phyloP scores from a whole-genome alignment of 495 filamentous ascomycete species.

The Penicillium canescens region DNA sequence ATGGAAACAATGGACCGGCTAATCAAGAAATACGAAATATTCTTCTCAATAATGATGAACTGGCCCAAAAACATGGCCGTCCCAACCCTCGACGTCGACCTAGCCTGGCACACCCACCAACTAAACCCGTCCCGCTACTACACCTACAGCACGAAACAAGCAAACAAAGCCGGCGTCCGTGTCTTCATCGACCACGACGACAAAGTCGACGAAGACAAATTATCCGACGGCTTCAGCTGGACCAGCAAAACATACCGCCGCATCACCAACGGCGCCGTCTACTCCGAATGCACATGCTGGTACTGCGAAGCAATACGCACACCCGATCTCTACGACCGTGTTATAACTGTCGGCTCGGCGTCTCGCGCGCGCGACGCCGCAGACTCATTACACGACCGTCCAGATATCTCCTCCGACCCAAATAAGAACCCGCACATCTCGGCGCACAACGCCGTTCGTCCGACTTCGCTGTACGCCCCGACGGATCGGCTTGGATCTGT shows the following conservation, averaged over 20 bases:
- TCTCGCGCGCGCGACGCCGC: constrained; percentile 38
- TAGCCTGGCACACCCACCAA: constrained; percentile 72
- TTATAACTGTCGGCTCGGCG: constrained; percentile 29
- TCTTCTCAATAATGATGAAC: constrained; percentile 60
- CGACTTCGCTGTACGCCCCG: constrained; percentile 11
- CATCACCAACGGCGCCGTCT: constrained; percentile 56
- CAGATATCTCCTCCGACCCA: constrained; percentile 54
- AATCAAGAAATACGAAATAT: constrained; percentile 68
- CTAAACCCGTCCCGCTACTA: constrained; percentile 65
- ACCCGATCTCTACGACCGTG: constrained; percentile 49
- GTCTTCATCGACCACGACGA: constrained; percentile 81
- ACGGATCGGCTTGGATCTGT: constrained; percentile 7
- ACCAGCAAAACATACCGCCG: constrained; percentile 72
- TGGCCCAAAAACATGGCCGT: constrained; percentile 61
- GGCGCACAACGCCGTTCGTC: constrained; percentile 60
- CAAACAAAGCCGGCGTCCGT: background rate
- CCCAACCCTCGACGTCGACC: constrained; percentile 81
- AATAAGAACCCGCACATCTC: constrained; percentile 71
- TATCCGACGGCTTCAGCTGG: constrained; percentile 69
- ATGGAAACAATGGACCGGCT: constrained; percentile 64
- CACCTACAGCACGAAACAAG: constrained; percentile 36
- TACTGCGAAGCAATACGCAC: constrained; percentile 80
- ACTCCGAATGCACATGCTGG: constrained; percentile 85
- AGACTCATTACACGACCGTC: constrained; percentile 52
- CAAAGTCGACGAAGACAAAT: constrained; percentile 67